Base-by-base conservation (phyloP, 441 rosid genomes). In the Viola pubescens region DNA sequence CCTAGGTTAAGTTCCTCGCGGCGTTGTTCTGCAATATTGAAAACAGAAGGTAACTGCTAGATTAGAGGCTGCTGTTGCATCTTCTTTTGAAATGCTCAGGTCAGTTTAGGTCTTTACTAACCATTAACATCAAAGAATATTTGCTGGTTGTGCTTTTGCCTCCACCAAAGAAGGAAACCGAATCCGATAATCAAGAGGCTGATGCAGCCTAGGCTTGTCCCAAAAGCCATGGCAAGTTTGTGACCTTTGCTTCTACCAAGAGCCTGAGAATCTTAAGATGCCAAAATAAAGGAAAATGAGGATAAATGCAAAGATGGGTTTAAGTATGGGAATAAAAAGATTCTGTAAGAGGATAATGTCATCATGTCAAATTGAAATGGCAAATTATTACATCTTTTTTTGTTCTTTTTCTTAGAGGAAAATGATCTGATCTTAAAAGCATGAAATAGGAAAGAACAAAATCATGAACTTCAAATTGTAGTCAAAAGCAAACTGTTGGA, bases 101-200 rank as follows among this genome's bases (percentile, higher is more conserved):
- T 41, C 16, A 46, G 34, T 16, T 38, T 49, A 10, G 44, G 58
- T 13, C 48, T 1, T 46, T 12, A 54, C 79, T 72, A 62, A 89
- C 99, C 99, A 58, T 81, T 83, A 49, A 86, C 81, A 70, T 90
- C 96, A 66, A 88, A 88, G 82, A 90, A 88, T 48, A 88, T 73
- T 75, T 89, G 94, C 63, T 86, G 79, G 74, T 90, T 86, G 62
- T 70, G 82, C 63, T 81, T 85, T 58, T 78, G 91, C 65, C 88
- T 85, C 86, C 82, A 81, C 94, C 95, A 90, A 38, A 89, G 78
- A 67, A 88, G 58, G 52, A 82, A 73, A 56, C 87, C 95, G 53
- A 82, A 81, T 7, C 85, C 94, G 44, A 86, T 70, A 75, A 83
- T 65, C 62, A 90, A 65, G 16, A 94, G 67, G 70, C 83, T 78